A percentile compares a stretch with the other conserved stretches of the same genome.
Evolutionary conservation across 2,329 filamentous ascomycete species (phyloP).

Genomic region (Diplocarpon rosae): DNA sequence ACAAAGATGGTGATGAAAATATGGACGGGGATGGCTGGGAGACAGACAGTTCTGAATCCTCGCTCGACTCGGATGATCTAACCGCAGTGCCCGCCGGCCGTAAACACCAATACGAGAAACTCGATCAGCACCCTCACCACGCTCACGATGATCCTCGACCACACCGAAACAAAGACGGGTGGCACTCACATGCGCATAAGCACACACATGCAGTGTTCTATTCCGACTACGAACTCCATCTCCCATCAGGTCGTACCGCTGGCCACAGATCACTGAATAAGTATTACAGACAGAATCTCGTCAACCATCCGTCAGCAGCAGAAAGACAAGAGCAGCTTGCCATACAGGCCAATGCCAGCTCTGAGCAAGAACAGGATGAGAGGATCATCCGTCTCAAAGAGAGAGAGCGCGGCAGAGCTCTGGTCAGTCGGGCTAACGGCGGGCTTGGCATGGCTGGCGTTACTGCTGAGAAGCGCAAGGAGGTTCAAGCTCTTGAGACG

Average conservation of each 20-base stretch:
- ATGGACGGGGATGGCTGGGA: slow-evolving; percentile 77
- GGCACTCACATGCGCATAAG: slow-evolving; percentile 74
- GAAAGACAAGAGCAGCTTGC: slow-evolving; percentile 61
- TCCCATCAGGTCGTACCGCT: slow-evolving; percentile 79
- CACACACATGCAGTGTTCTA: slow-evolving; percentile 66
- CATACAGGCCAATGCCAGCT: slow-evolving; percentile 41
- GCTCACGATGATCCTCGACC: slow-evolving; percentile 58
- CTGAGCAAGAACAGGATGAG: slow-evolving; percentile 32
- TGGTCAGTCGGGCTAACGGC: slow-evolving; percentile 60
- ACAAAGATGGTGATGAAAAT: slow-evolving; percentile 43
- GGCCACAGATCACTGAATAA: slow-evolving; percentile 79
- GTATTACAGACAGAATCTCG: slow-evolving; percentile 89
- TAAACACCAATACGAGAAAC: slow-evolving; percentile 59
- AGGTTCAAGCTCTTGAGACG: slow-evolving; percentile 55
- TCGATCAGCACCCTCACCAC: slow-evolving; percentile 66
- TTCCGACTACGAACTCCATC: slow-evolving; percentile 86
- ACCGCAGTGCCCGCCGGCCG: slow-evolving; percentile 68
- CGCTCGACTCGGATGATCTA: slow-evolving; percentile 75
- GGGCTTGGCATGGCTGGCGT: slow-evolving; percentile 68
- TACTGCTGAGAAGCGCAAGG: slow-evolving; percentile 61
- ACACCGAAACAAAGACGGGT: slow-evolving; percentile 66
- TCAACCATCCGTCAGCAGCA: slow-evolving; percentile 67
- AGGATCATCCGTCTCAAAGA: slow-evolving; percentile 30
- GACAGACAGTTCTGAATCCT: slow-evolving; percentile 84
- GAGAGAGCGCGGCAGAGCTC: slow-evolving; percentile 38